Evolutionary conservation across 176 grass and related monocot species (phyloP).

Genomic region (Bonia amplexicaulis): DNA sequence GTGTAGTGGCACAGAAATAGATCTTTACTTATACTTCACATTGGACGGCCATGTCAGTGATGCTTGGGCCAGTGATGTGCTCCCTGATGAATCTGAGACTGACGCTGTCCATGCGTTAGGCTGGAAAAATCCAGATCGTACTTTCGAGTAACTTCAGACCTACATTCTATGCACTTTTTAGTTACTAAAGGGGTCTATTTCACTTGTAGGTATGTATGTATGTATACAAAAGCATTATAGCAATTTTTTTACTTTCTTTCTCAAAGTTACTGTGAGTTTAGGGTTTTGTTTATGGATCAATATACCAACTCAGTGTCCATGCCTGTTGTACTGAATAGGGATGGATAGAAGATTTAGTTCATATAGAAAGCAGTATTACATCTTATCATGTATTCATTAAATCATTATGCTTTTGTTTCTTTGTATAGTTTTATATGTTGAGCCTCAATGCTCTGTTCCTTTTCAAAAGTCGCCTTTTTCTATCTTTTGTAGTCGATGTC

Average conservation of each 20-base stretch:
- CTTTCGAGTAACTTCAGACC: slow-evolving; percentile 3
- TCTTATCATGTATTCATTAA: neutral
- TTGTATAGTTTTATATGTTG: neutral
- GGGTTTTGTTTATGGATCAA: neutral
- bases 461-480: neutral
- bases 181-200: neutral
- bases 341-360: neutral
- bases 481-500: slow-evolving; percentile 9
- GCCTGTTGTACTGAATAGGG: neutral
- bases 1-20: neutral
- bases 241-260: neutral
- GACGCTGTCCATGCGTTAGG: neutral
- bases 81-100: neutral
- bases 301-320: neutral
- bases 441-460: neutral
- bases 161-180: neutral
- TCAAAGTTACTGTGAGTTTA: neutral
- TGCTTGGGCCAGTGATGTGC: neutral
- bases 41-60: neutral
- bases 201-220: neutral
- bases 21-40: neutral
- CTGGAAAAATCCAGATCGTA: neutral
- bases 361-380: neutral
- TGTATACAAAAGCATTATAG: neutral
- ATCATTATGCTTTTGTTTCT: neutral